Evolutionary conservation across 768 basidiomycete species (phyloP), one percentile per base, ranked within the genome.

Genomic region (Rhodosporidiobolus sp.): DNA sequence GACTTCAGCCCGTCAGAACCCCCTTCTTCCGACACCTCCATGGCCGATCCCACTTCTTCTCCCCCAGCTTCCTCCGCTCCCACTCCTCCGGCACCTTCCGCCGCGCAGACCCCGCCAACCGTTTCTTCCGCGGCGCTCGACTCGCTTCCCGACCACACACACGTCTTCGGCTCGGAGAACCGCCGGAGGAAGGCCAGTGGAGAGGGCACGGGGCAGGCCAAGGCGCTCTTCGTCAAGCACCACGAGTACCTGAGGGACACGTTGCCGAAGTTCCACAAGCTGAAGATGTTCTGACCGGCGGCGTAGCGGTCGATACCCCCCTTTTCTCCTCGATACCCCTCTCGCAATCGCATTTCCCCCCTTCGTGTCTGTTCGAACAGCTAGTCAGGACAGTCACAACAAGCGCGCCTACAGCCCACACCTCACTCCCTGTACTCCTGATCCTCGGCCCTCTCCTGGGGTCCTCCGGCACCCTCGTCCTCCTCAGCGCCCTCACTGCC

Each of bases 211-310:
- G 84, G 88, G 0, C 92, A 94, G 78, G 94, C 94, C 77, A 85
- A 86, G 35, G 92, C 92, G 78, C 80, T 97, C 70, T 85, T 92
- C 64, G 83, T 86, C 56, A 97, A 97, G 79, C 94, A 97, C 77
- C 87, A 88, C 8, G 93, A 95, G 77, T 97, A 97, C 80, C 84
- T 98, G 63, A 84, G 88, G 54, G 95, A 97, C 80, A 70, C 65
- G 56, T 24, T 76, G 35, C 75, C 75, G 1, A 69, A 50, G 62
- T 64, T 56, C 28, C 53, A 73, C 65, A 72, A 73, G 68, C 58
- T 73, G 28, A 70, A 64, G 61, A 69, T 76, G 71, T 76, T 76
- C n/a, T 63, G 54, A 46, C 20, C 20, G n/a, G 52, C 48, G 32
- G 2, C 7, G 34, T 8, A 28, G 45, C 35, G 8, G 35, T 26